phyloP scores from a whole-genome alignment of 805 yeast species.

The Wickerhamiella siamensis region DNA sequence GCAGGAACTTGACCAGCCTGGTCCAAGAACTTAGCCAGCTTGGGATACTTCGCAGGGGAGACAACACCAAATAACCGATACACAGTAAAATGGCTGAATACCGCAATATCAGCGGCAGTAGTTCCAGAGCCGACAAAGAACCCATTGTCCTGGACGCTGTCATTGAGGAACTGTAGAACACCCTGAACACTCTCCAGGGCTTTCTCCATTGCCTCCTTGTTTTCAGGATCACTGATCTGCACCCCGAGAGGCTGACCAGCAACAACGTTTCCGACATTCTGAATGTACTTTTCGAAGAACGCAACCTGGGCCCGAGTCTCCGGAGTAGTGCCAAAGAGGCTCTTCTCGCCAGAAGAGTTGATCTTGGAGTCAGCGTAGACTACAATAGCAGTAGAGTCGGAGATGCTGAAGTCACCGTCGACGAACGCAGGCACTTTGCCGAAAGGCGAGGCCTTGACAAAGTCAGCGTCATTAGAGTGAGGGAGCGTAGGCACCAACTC shows the following conservation, averaged over 20 bases:
- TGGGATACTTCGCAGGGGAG: background rate
- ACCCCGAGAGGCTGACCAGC: background rate
- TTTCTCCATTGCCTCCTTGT: background rate
- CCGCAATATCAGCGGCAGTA: background rate
- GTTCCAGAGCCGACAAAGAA: background rate
- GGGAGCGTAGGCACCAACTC: background rate
- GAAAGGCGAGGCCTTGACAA: background rate
- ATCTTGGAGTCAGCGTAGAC: background rate
- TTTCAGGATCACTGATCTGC: background rate
- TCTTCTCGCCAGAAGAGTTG: background rate
- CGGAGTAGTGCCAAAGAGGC: background rate
- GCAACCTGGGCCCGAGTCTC: background rate
- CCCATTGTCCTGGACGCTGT: background rate
- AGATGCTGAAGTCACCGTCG: background rate
- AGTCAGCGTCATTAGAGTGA: background rate
- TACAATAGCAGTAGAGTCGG: background rate
- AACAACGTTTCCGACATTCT: background rate
- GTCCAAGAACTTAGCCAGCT: background rate
- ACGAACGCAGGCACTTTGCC: background rate
- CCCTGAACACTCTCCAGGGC: background rate
- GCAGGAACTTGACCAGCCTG: background rate
- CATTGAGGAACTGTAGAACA: background rate
- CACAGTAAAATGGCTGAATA: background rate
- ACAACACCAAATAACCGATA: background rate
- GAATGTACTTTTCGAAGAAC: background rate